phyloP scores from a whole-genome alignment of 1,284 basidiomycete species.

The Vanrija humicola region DNA sequence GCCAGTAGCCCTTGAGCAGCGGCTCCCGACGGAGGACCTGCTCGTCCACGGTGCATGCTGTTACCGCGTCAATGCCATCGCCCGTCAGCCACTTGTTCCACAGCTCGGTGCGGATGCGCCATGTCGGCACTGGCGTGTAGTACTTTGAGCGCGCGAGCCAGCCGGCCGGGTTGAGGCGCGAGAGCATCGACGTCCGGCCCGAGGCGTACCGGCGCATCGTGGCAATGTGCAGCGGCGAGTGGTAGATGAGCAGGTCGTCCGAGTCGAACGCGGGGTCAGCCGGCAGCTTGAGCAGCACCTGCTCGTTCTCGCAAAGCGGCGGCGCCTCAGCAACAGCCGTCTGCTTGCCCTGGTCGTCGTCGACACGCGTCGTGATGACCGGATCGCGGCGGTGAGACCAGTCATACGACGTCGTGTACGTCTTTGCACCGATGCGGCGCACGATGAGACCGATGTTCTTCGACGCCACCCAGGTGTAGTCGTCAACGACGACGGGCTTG shows the following conservation, averaged over 20 bases:
- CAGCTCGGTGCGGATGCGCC: slow-evolving; percentile 9
- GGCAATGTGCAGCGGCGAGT: slow-evolving; percentile 1
- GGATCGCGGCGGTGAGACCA: slow-evolving; percentile 9
- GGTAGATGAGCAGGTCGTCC: slow-evolving; percentile 6
- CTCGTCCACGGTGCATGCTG: slow-evolving; percentile 12
- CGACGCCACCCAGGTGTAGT: slow-evolving; percentile 10
- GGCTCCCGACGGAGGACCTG: slow-evolving; percentile 10
- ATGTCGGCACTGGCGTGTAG: slow-evolving; percentile 4
- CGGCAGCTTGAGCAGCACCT: neutral
- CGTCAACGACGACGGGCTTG: slow-evolving; percentile 3
- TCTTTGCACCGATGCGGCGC: neutral
- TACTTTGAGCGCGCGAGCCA: neutral
- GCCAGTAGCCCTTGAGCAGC: slow-evolving; percentile 7
- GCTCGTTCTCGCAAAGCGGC: neutral
- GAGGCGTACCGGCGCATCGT: slow-evolving; percentile 2
- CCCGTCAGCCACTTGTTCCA: slow-evolving; percentile 10
- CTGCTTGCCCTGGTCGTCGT: slow-evolving; percentile 1
- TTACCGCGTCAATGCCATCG: slow-evolving; percentile 9
- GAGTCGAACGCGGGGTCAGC: slow-evolving; percentile 5
- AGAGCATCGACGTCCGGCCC: neutral
- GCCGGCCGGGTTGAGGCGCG: neutral
- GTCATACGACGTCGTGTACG: slow-evolving; percentile 9
- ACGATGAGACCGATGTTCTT: slow-evolving; percentile 7
- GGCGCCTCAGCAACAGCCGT: slow-evolving; percentile 1
- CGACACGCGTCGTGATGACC: slow-evolving; percentile 2